Percentiles rank a stretch among this genome's conserved stretches.
These are phyloP conservation scores for Plasmodium malariae DNA, from an alignment of 169 alveolate species.

Conservation along the genomic window DNA sequence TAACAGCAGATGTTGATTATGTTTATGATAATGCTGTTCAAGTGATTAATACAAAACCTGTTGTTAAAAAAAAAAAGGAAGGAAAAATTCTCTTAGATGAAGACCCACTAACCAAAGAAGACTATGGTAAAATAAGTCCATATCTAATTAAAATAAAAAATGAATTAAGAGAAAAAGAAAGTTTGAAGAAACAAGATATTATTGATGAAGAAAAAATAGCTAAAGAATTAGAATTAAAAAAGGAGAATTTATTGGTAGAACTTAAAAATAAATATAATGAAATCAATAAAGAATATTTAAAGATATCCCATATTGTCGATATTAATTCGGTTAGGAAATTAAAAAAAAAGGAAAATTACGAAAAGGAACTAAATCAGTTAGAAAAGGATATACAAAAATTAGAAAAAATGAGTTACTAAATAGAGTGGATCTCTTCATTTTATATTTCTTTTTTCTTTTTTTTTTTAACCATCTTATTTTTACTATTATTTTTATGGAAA, in stretches of 20 bases:
- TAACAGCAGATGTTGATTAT: slow-evolving; percentile 68
- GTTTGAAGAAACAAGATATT: slow-evolving; percentile 70
- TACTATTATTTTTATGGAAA: too few species aligned
- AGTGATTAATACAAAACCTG: slow-evolving; percentile 53
- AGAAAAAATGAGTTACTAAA: slow-evolving; percentile 37
- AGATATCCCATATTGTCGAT: slow-evolving; percentile 77
- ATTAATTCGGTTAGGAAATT: slow-evolving; percentile 71
- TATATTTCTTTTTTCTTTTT: too few species aligned
- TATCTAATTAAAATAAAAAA: slow-evolving; percentile 58
- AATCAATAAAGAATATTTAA: slow-evolving; percentile 68
- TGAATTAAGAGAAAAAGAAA: slow-evolving; percentile 73
- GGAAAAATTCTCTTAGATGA: slow-evolving; percentile 60
- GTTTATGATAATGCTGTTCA: slow-evolving; percentile 77
- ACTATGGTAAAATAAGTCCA: slow-evolving; percentile 74
- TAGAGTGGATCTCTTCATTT: too few species aligned
- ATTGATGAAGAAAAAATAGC: slow-evolving; percentile 75
- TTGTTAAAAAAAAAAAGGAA: slow-evolving; percentile 31
- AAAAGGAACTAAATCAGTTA: slow-evolving; percentile 57
- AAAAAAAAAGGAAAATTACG: slow-evolving; percentile 73
- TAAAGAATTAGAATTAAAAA: slow-evolving; percentile 54
- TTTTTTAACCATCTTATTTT: too few species aligned
- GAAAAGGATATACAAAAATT: slow-evolving; percentile 74
- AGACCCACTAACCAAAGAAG: slow-evolving; percentile 62
- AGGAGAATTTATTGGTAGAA: slow-evolving; percentile 19
- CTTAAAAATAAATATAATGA: slow-evolving; percentile 75